Evolutionary conservation across 768 basidiomycete genomes (phyloP), one percentile per base, ranked within the genome.

Genomic region (Stropharia rugosoannulata): DNA sequence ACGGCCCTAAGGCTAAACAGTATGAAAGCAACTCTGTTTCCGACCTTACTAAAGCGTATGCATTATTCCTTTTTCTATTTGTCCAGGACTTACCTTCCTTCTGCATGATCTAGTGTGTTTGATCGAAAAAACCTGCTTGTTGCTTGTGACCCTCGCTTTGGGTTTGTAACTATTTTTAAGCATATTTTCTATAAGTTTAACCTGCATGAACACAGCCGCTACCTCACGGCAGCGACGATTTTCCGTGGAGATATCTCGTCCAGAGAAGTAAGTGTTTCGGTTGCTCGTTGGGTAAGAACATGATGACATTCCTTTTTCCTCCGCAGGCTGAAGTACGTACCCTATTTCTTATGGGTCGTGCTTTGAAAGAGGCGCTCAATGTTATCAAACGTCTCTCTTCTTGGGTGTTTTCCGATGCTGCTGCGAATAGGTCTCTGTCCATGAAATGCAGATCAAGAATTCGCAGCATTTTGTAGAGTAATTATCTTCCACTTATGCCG

Each of bases 161-260:
- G 91, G 89, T 86, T 68, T 49, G 81, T 66, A 44, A 16, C 11
- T 41, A 7, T 18, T 4, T 45, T 13, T 35, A 40, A 9, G 32
- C 22, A 43, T 12, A 18, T 7, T 10, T n/a, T 11, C 39, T 19
- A n/a, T 16, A 46, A 38, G 16, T 22, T 49, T 59, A 50, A 32
- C 46, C 51, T 46, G 49, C 29, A 39, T 36, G 55, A 35, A 35
- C 38, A 13, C 50, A 91, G 92, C 25, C 89, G 89, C 41, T 95
- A 92, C 70, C 74, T 96, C 39, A 95, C 94, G 0, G 89, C 90
- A 8, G 90, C 92, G 3, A 87, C 86, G 5, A 93, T 93, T 57
- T 95, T 91, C 82, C 83, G 94, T 55, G 94, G 93, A 32, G 82
- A 86, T 41, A 77, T 95, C 35, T 79, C 89, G 38, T 91, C 89